These are phyloP conservation scores for Fusarium sp. DNA, from an alignment of 2,329 filamentous ascomycete genomes.

Conservation along the genomic window DNA sequence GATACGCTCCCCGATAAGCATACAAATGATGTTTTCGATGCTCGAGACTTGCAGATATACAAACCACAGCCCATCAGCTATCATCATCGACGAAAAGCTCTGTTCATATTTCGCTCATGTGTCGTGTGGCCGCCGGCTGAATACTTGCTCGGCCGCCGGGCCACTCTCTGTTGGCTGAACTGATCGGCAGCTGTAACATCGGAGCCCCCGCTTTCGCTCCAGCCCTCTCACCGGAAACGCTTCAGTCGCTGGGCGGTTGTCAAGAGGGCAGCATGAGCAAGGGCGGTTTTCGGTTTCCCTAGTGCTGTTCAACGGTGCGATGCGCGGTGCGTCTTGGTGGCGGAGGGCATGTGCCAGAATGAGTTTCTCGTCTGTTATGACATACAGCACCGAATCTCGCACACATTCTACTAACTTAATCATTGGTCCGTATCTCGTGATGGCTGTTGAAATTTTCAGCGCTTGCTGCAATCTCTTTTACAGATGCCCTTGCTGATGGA, in stretches of 20 bases:
- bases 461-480: slow-evolving; percentile 17
- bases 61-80: not conserved
- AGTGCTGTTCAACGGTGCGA: slow-evolving; percentile 26
- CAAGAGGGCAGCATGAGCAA: slow-evolving; percentile 19
- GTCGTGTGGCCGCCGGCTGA: slow-evolving; percentile 24
- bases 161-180: slow-evolving; percentile 20
- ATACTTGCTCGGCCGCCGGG: slow-evolving; percentile 14
- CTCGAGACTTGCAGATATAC: slow-evolving; percentile 1
- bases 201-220: slow-evolving; percentile 36
- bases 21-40: not conserved
- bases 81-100: not conserved
- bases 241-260: slow-evolving; percentile 23
- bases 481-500: slow-evolving; percentile 1
- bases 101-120: not conserved
- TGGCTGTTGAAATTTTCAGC: slow-evolving; percentile 34
- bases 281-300: slow-evolving; percentile 23
- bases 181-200: slow-evolving; percentile 39
- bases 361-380: slow-evolving; percentile 13
- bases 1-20: slow-evolving; percentile 29
- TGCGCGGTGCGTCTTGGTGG: slow-evolving; percentile 20
- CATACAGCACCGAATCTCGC: slow-evolving; percentile 9
- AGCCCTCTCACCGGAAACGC: slow-evolving; percentile 33
- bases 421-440: slow-evolving; percentile 6
- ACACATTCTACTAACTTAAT: slow-evolving; percentile 28
- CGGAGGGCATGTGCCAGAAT: slow-evolving; percentile 36